Evolutionary conservation across 2,329 filamentous ascomycete genomes (phyloP).

Genomic region (Didymella arachidicola): DNA sequence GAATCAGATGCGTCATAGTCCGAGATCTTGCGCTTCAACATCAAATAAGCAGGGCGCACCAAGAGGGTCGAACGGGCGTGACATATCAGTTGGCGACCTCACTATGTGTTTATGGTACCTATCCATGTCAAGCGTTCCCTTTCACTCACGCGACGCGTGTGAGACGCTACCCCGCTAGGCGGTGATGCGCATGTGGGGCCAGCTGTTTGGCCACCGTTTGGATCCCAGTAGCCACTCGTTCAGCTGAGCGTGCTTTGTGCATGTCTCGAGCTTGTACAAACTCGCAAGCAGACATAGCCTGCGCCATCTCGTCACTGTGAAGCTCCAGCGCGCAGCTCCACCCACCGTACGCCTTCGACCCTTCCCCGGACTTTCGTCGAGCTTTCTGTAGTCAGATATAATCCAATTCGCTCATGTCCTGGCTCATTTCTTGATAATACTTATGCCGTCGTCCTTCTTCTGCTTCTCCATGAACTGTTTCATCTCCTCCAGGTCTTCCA

Average conservation of each 20-base stretch:
- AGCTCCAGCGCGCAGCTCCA: neutral
- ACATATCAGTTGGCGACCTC: conserved; percentile 13
- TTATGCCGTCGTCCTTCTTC: conserved; percentile 69
- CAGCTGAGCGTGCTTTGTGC: neutral
- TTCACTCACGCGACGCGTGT: conserved; percentile 24
- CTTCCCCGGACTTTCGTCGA: too few species aligned
- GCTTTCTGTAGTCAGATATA: too few species aligned
- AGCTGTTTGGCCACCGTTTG: conserved; percentile 4
- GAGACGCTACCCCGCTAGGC: conserved; percentile 22
- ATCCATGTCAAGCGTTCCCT: conserved; percentile 5
- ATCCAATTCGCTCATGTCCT: neutral
- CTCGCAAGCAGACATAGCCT: neutral
- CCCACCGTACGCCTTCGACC: neutral
- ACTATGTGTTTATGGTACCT: conserved; percentile 8
- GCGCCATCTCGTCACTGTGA: neutral
- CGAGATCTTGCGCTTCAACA: conserved; percentile 39
- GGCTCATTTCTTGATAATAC: conserved; percentile 67
- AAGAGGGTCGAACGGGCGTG: conserved; percentile 4
- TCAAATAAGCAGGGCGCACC: conserved; percentile 20
- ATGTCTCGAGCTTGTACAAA: neutral
- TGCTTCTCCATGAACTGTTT: conserved; percentile 47
- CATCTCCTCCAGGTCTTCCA: conserved; percentile 52
- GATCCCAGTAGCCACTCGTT: neutral
- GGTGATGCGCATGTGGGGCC: conserved; percentile 18
- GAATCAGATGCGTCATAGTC: conserved; percentile 24